Evolutionary conservation across 2,329 filamentous ascomycete genomes (phyloP), one percentile per base, ranked within the genome.

Genomic region (Ceratocystis cubensis): DNA sequence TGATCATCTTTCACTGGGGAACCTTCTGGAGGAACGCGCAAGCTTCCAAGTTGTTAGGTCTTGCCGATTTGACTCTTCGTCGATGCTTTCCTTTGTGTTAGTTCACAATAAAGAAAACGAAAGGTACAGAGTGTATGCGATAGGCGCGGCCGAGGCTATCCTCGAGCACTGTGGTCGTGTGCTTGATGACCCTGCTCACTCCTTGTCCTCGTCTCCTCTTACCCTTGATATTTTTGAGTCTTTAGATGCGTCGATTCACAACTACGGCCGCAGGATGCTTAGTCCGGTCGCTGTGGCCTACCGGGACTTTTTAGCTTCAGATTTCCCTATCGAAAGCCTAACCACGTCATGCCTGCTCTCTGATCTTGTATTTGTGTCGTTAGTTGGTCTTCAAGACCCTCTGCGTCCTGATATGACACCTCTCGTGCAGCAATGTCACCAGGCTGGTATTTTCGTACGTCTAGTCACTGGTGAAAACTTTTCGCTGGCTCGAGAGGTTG

Each of bases 341-440:
- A 74, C 68, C 6, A 69, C 61, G 3, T 59, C 64, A n/a, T 59
- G 65, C 1, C 61, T 71, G 8, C 65, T 71, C n/a, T 56, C 68
- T 69, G 71, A 71, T 53, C 70, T 78, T 57, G 75, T 77, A 13
- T 78, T 78, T 68, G 71, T 79, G 53, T 77, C 76, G 17, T 74
- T 78, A 8, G 77, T 91, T 69, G 86, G 85, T 71, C 87, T 88
- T 46, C 83, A 86, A 65, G 85, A 88, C 71, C 85, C 85, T n/a
- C 76, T 88, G 2, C 81, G 86, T 57, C 76, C 78, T 0, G 84
- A 83, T 65, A 86, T 88, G 1, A 77, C 81, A 1, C 78, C 86
- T 53, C 84, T 86, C 1, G 85, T 88, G 3, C 77, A 78, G 63
- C 79, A 83, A 65, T 87, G 84, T 64, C 82, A 85, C 69, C 78